These are phyloP conservation scores for Ustilago crameri DNA, from an alignment of 1,284 basidiomycete genomes.

Conservation along the genomic window DNA sequence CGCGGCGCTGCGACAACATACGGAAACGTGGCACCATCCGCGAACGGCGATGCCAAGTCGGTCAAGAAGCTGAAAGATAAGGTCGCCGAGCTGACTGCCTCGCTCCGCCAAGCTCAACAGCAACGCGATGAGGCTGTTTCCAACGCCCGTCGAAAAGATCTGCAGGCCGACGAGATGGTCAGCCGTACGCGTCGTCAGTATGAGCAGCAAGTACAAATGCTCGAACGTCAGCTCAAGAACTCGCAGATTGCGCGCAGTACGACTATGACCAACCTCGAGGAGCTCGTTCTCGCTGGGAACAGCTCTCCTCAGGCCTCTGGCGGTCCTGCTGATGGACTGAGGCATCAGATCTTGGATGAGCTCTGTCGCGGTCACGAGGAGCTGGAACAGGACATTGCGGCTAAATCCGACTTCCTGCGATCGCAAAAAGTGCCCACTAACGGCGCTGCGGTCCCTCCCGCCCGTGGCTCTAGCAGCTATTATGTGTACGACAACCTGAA, in stretches of 20 bases:
- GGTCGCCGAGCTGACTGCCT: constrained; percentile 70
- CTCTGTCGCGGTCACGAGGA: constrained; percentile 71
- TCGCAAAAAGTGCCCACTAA: constrained; percentile 35
- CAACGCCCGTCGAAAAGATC: constrained; percentile 75
- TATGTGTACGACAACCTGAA: constrained; percentile 48
- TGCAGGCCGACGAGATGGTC: constrained; percentile 77
- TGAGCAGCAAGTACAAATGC: constrained; percentile 75
- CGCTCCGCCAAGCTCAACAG: constrained; percentile 50
- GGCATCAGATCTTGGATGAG: constrained; percentile 76
- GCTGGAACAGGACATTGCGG: constrained; percentile 62
- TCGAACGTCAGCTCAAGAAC: constrained; percentile 74
- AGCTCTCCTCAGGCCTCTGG: constrained; percentile 20
- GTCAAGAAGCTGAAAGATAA: constrained; percentile 74
- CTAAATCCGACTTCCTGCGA: constrained; percentile 59
- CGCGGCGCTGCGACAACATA: constrained; percentile 31
- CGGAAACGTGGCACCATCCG: constrained; percentile 38
- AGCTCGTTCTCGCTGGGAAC: constrained; percentile 51
- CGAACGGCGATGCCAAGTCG: constrained; percentile 25
- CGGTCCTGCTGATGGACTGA: constrained; percentile 72
- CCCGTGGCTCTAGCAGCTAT: constrained; percentile 38
- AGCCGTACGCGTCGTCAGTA: constrained; percentile 77
- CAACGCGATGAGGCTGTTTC: constrained; percentile 68
- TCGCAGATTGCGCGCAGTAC: constrained; percentile 69
- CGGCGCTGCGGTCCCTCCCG: neutral
- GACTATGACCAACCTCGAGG: constrained; percentile 62